Evolutionary conservation across 75 land plant genomes (phyloP).

Genomic region (Pinus taeda): DNA sequence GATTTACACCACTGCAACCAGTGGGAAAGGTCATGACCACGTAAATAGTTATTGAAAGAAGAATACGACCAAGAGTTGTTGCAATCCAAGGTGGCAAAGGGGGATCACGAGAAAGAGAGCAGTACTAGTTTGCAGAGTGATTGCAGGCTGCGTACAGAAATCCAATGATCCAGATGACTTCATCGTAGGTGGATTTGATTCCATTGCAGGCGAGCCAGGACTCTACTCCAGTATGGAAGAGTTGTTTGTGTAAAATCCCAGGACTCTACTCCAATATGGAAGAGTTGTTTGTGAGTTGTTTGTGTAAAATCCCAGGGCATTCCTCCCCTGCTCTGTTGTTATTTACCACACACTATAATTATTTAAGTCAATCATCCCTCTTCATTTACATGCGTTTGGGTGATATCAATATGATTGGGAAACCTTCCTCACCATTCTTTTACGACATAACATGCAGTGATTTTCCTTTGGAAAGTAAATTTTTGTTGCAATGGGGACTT

Average conservation of each 20-base stretch:
- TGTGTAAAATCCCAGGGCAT: too few relatives aligned
- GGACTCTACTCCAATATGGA: too few relatives aligned
- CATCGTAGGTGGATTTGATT: not conserved
- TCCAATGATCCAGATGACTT: constrained; percentile 1
- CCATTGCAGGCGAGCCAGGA: constrained; percentile 43
- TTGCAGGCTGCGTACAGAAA: constrained; percentile 67
- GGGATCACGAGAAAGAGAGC: constrained; percentile 42
- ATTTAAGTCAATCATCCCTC: too few relatives aligned
- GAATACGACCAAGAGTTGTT: not conserved
- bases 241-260: constrained; percentile 61
- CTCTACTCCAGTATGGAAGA: constrained; percentile 61
- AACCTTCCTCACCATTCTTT: too few relatives aligned
- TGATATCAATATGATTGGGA: too few relatives aligned
- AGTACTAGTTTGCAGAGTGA: constrained; percentile 82
- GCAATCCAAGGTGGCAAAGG: not conserved
- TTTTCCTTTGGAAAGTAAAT: too few relatives aligned
- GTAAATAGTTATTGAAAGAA: constrained; percentile 30
- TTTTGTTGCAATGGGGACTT: too few relatives aligned
- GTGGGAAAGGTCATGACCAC: constrained; percentile 78
- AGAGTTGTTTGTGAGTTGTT: too few relatives aligned
- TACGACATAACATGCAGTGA: too few relatives aligned
- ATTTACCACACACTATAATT: constrained; percentile 53
- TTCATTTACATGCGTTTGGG: too few relatives aligned
- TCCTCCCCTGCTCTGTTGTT: constrained; percentile 93
- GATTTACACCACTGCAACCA: constrained; percentile 65